These are phyloP conservation scores for Ceratobasidium sp. DNA, from an alignment of 1,284 basidiomycete species.

Conservation along the genomic window DNA sequence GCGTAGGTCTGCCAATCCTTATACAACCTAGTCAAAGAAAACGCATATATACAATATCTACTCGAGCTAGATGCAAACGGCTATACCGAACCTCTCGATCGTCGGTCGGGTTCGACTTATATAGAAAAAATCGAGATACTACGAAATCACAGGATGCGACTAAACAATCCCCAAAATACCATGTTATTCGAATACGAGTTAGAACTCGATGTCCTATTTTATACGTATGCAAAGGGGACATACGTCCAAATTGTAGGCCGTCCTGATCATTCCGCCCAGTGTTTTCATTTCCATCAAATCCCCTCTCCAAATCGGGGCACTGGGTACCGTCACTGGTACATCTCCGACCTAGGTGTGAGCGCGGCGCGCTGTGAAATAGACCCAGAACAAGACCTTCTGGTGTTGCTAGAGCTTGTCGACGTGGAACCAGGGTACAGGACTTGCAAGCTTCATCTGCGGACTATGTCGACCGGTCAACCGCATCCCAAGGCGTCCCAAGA, in stretches of 20 bases:
- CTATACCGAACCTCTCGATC: not conserved
- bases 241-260: no score
- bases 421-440: not conserved
- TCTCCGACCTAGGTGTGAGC: not conserved
- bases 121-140: conserved; percentile 6
- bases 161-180: not conserved
- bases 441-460: conserved; percentile 17
- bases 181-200: not conserved
- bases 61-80: conserved; percentile 20
- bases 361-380: not conserved
- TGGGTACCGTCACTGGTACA: not conserved
- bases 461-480: not conserved
- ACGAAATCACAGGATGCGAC: not conserved
- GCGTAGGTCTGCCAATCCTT: conserved; percentile 13
- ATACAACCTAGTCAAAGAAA: not conserved
- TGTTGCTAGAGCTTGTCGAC: not conserved
- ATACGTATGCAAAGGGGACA: not conserved
- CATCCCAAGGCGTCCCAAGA: not conserved
- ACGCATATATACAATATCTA: conserved; percentile 5
- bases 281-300: conserved; percentile 14
- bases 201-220: no score
- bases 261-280: no score
- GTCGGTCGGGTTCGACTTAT: conserved; percentile 11
- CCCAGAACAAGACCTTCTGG: conserved; percentile 26
- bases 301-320: conserved; percentile 18